These are phyloP conservation scores for Fusarium illudens DNA, from an alignment of 2,329 filamentous ascomycete genomes.

Conservation along the genomic window DNA sequence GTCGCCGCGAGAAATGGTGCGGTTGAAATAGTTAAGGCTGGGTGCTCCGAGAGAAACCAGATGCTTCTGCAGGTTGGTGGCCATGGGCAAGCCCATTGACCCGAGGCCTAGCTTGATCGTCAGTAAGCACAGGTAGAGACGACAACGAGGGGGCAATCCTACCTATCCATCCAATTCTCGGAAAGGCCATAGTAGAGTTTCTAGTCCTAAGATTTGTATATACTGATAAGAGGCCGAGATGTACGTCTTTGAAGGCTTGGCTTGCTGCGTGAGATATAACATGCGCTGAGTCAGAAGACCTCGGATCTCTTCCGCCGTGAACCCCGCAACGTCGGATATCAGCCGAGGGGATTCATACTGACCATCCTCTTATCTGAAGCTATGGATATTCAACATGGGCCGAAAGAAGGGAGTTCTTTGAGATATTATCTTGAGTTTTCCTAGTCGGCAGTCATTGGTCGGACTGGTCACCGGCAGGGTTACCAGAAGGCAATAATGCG, in stretches of 20 bases:
- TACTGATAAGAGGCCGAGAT: neutral
- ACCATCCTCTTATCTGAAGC: neutral
- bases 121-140: rapidly evolving
- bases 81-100: slow-evolving; percentile 62
- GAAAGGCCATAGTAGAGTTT: neutral
- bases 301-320: neutral
- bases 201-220: neutral
- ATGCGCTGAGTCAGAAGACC: neutral
- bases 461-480: too few relatives aligned
- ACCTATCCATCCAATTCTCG: slow-evolving; percentile 30
- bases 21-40: slow-evolving; percentile 54
- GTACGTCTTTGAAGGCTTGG: neutral
- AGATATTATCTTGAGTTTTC: too few relatives aligned
- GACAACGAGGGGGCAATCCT: rapidly evolving
- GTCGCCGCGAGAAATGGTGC: slow-evolving; percentile 56
- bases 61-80: slow-evolving; percentile 57
- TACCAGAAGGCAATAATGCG: too few relatives aligned
- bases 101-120: slow-evolving; percentile 50
- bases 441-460: too few relatives aligned
- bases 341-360: neutral
- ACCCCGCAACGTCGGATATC: slow-evolving; percentile 8
- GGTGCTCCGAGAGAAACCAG: slow-evolving; percentile 36
- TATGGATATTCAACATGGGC: too few relatives aligned
- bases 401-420: too few relatives aligned
- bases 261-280: neutral